These are phyloP conservation scores for Pythium insidiosum DNA, from an alignment of 352 stramenopile genomes.

Conservation along the genomic window DNA sequence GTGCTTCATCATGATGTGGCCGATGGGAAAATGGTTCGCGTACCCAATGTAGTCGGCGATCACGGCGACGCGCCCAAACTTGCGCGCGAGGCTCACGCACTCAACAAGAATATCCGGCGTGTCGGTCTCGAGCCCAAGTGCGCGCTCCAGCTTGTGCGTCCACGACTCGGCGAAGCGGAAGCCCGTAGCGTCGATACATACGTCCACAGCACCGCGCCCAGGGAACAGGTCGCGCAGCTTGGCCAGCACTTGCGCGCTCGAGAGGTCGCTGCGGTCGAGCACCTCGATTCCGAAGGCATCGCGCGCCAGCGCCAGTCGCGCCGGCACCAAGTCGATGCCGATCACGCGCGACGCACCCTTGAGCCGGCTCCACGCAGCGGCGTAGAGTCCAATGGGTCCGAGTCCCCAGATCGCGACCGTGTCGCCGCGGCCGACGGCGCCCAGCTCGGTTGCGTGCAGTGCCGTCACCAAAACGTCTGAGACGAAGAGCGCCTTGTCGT, in stretches of 20 bases:
- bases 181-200: conserved; percentile 22
- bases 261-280: conserved; percentile 14
- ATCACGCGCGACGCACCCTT: conserved; percentile 24
- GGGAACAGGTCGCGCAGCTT: conserved; percentile 17
- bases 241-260: conserved; percentile 15
- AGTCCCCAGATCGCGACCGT: conserved; percentile 27
- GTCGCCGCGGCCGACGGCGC: conserved; percentile 18
- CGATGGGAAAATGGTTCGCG: conserved; percentile 25
- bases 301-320: conserved; percentile 16
- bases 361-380: conserved; percentile 14
- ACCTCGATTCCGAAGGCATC: conserved; percentile 21
- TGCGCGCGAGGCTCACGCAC: conserved; percentile 14
- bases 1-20: conserved; percentile 26
- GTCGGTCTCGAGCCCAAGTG: conserved; percentile 16
- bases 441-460: conserved; percentile 22
- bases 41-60: conserved; percentile 27
- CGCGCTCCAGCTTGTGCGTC: conserved; percentile 17
- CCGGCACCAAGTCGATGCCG: conserved; percentile 19
- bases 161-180: conserved; percentile 18
- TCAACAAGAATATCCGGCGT: conserved; percentile 17
- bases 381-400: conserved; percentile 20
- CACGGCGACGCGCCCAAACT: conserved; percentile 18
- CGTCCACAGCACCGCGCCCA: conserved; percentile 20
- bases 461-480: conserved; percentile 25
- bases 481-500: conserved; percentile 27